Percentiles rank a stretch among this genome's conserved stretches.
Evolutionary conservation across 345 rosid genomes (phyloP).

Genomic region (Aethionema arabicum): DNA sequence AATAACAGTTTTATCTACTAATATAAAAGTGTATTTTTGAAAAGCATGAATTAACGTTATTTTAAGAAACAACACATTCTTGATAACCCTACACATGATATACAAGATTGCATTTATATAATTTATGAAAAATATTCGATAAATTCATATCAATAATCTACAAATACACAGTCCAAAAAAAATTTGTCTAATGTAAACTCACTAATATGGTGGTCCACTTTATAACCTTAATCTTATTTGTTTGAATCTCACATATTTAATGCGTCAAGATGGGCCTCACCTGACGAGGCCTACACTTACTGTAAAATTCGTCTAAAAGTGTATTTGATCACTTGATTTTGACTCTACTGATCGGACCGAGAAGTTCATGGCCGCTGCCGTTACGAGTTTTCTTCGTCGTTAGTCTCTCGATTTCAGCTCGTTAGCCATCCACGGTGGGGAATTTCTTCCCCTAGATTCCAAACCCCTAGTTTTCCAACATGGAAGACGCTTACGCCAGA

Average conservation of each 20-base stretch:
- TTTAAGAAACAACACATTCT: too few species aligned
- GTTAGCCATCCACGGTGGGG: conserved; percentile 20
- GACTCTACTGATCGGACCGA: conserved; percentile 33
- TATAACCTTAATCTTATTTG: not conserved
- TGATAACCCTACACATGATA: too few species aligned
- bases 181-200: too few species aligned
- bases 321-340: conserved; percentile 30
- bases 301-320: conserved; percentile 29
- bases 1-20: too few species aligned
- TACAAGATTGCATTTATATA: too few species aligned
- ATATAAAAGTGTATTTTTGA: too few species aligned
- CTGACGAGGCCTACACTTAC: conserved; percentile 31
- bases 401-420: conserved; percentile 30
- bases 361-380: conserved; percentile 36
- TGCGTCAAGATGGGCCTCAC: conserved; percentile 27
- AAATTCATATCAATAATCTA: too few species aligned
- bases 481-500: conserved; percentile 98
- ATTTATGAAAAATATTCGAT: too few species aligned
- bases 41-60: too few species aligned
- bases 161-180: too few species aligned
- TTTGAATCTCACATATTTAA: not conserved
- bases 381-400: conserved; percentile 29
- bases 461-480: conserved; percentile 28
- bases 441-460: not conserved
- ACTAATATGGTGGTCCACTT: too few species aligned